These are phyloP conservation scores for Cenchrus americanus DNA, from an alignment of 176 grass and related monocot species.

Conservation along the genomic window DNA sequence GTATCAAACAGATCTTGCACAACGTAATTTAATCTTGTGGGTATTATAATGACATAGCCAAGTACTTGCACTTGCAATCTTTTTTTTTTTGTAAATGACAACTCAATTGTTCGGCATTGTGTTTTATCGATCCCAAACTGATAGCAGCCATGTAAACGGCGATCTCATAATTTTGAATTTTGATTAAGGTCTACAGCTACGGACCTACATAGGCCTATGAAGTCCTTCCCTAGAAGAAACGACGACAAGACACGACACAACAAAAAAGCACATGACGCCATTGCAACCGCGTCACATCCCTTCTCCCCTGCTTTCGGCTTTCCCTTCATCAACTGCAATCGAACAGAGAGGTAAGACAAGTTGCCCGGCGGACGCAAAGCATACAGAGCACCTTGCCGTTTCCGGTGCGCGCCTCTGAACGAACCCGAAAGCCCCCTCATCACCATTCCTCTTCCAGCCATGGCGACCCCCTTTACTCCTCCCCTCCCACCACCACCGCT, in stretches of 20 bases:
- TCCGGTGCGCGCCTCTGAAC: constrained; percentile 56
- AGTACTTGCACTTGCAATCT: no score
- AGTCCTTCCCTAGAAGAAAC: background rate
- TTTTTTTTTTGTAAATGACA: no score
- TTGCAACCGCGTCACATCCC: constrained; percentile 16
- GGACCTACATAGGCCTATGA: background rate
- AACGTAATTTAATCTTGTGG: no score
- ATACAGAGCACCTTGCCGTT: constrained; percentile 58
- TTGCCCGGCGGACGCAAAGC: constrained; percentile 32
- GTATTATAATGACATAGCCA: no score
- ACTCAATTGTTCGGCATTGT: no score
- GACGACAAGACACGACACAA: background rate
- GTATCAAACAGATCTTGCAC: no score
- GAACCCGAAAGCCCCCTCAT: constrained; percentile 63
- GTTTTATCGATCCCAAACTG: no score
- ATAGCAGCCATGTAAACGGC: no score
- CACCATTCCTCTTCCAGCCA: constrained; percentile 67
- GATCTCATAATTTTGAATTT: background rate
- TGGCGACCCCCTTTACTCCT: constrained; percentile 56
- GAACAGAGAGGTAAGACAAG: constrained; percentile 26
- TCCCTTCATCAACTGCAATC: constrained; percentile 13
- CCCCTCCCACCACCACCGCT: constrained; percentile 26
- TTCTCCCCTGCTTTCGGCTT: constrained; percentile 11
- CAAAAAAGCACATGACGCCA: background rate
- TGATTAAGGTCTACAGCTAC: background rate